A percentile compares a stretch with the other conserved stretches of the same genome.
Conservation (phyloP, 2,329 filamentous ascomycete genomes). For the Metarhizium rileyi region DNA sequence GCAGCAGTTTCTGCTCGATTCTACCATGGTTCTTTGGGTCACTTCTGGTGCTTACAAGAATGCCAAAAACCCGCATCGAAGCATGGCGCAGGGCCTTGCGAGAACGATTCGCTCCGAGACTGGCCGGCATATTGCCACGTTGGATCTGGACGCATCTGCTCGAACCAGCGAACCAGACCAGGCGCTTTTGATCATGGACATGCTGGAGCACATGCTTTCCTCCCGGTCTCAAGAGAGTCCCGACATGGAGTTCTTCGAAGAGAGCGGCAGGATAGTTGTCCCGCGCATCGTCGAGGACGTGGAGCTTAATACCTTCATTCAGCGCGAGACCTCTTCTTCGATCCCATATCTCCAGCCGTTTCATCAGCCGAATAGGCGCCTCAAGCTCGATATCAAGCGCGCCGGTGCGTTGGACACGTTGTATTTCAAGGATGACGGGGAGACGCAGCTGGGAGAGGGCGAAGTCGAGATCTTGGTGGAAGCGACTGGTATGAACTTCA, state of each 20-base stretch:
- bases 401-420: conserved; percentile 28
- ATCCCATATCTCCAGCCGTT: conserved; percentile 27
- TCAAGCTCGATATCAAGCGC: conserved; percentile 29
- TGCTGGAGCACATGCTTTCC: no score
- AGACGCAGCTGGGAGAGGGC: conserved; percentile 20
- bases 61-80: conserved; percentile 27
- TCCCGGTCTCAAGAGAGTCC: no score
- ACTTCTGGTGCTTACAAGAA: conserved; percentile 28
- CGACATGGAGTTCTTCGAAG: conserved; percentile 22
- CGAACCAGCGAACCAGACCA: conserved; percentile 15
- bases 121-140: conserved; percentile 31
- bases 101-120: conserved; percentile 38
- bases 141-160: conserved; percentile 33
- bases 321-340: conserved; percentile 15
- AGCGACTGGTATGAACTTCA: conserved; percentile 35
- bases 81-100: conserved; percentile 35
- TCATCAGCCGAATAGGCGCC: conserved; percentile 21
- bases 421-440: conserved; percentile 28
- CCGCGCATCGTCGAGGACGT: conserved; percentile 18
- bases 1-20: conserved; percentile 24
- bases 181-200: conserved; percentile 21
- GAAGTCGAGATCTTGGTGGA: conserved; percentile 34
- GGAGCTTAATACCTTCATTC: conserved; percentile 17
- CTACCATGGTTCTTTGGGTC: conserved; percentile 30
- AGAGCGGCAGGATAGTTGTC: conserved; percentile 17